Conservation (phyloP, 495 filamentous ascomycete genomes). For the Amniculicola lignicola region DNA sequence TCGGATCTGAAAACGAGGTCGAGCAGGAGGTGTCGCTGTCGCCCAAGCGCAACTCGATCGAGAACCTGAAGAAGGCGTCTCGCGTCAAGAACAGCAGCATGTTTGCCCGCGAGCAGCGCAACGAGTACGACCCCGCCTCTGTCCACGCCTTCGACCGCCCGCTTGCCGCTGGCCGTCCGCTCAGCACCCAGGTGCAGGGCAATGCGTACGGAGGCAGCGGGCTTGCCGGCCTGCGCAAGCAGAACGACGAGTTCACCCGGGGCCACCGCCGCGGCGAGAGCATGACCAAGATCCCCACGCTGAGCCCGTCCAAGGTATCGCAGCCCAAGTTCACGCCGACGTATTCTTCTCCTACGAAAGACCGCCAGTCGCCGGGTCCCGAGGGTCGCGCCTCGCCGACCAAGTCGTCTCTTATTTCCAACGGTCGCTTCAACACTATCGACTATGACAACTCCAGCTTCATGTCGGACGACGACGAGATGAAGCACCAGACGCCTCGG, state of each 20-base stretch:
- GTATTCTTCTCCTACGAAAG: slow-evolving; percentile 37
- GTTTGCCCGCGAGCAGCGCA: slow-evolving; percentile 80
- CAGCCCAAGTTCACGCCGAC: slow-evolving; percentile 15
- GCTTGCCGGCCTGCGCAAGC: slow-evolving; percentile 47
- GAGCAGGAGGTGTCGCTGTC: slow-evolving; percentile 57
- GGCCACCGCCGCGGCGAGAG: slow-evolving; percentile 42
- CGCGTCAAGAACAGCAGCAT: slow-evolving; percentile 97
- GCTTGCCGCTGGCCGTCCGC: slow-evolving; percentile 58
- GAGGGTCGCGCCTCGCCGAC: slow-evolving; percentile 73
- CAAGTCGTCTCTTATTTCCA: slow-evolving; percentile 72
- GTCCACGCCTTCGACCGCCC: slow-evolving; percentile 73
- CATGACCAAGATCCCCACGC: slow-evolving; percentile 38
- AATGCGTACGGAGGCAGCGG: slow-evolving; percentile 54
- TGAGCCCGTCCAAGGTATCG: slow-evolving; percentile 36
- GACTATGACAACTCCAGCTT: slow-evolving; percentile 61
- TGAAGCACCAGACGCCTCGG: slow-evolving; percentile 53
- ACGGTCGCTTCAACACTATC: slow-evolving; percentile 62
- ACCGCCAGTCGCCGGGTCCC: slow-evolving; percentile 60
- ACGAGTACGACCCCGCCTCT: slow-evolving; percentile 84
- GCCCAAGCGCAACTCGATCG: slow-evolving; percentile 76
- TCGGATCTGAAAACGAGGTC: slow-evolving; percentile 64
- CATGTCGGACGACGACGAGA: slow-evolving; percentile 44
- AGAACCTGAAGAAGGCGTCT: slow-evolving; percentile 87
- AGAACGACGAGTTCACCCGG: slow-evolving; percentile 35
- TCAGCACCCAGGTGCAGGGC: slow-evolving; percentile 60